Base-by-base conservation (phyloP, 192 early-diverging fungal genomes). In the Mortierella alpina region DNA sequence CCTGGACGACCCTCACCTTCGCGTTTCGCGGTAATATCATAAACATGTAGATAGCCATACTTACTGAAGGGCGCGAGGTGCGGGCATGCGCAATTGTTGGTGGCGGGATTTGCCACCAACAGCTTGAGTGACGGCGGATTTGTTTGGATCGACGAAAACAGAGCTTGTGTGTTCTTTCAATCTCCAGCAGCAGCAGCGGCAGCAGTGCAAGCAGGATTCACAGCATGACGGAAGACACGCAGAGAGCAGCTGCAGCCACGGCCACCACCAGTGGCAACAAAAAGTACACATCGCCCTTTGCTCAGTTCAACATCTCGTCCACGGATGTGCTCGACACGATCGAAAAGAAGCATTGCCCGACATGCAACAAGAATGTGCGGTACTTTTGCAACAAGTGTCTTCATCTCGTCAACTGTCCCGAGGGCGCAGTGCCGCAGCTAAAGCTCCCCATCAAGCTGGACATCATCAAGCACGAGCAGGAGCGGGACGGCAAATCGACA, bases 401-500 rank as follows among this genome's bases (percentile, higher is more conserved):
- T 67, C 65, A 72, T 57, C 83, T 90, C 2, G 86, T 93, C 13
- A 59, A 66, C 14, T 83, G 71, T 57, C 78, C 78, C 66, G 74
- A 75, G 59, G 74, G 70, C 49, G 72, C 70, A 8, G 55, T 94
- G 4, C 95, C 94, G 12, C 80, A 74, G 46, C 83, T 95, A 1
- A 73, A 86, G 14, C 84, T 96, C 14, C 95, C 95, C 0, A 86
- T 95, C 47, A 85, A 87, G 48, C 82, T 96, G 54, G 87, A 92
- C 83, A 84, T 95, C 10, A 91, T 94, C 60, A 93, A 96, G 66
- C 95, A 97, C 75, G 89, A 91, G 5, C 63, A 85, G 51, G 96
- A 98, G 80, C 64, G 84, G 6, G 90, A 94, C 51, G 93, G 92
- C 48, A 97, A 98, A 84, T 95, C 93, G 7, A 98, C 97, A 0